Evolutionary conservation across 2,329 filamentous ascomycete genomes (phyloP), one percentile per base, ranked within the genome.

Genomic region (Grosmannia serpens): DNA sequence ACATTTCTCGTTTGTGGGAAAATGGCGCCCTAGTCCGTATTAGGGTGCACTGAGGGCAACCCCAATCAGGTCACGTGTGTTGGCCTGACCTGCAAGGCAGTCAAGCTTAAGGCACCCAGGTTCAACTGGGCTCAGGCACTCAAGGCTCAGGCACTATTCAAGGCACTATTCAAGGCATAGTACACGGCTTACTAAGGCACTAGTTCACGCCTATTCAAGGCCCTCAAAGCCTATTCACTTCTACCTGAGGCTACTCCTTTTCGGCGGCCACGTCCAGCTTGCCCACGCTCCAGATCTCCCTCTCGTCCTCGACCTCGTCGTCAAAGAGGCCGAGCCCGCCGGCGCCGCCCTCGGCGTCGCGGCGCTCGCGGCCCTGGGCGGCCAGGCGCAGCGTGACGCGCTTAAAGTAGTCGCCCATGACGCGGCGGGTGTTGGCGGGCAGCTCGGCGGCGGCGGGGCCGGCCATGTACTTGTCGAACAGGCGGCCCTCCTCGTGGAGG

Each of bases 371-470:
- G 1, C 89, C 91, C 70, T 97, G 94, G 22, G 77, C 82, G n/a
- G 88, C 92, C 24, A 97, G 74, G 65, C 91, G 83, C 67, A 92
- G 71, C 1, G 90, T 90, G 63, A 99, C 89, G 49, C 94, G 80
- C 79, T 96, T 96, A 76, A 97, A 97, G 75, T 99, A 99, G 71
- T 99, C 94, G 60, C 86, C 82, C 87, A 99, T 96, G 70, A 87
- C 91, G 65, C 92, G 82, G 52, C 57, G 58, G 10, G 84, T 84
- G 47, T 83, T 86, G 0, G 88, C 73, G 10, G 85, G 78, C 60
- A 96, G 72, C 3, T 83, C 81, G 55, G 82, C 81, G 7, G 75
- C 78, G 1, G 81, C 83, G 1, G 85, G 78, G 0, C 85, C 84
- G 11, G 82, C 77, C 76, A 96, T 85, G 73, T 91, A 97, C 73